Base-by-base conservation (phyloP, 2,329 filamentous ascomycete genomes). In the Triangularia setosa region DNA sequence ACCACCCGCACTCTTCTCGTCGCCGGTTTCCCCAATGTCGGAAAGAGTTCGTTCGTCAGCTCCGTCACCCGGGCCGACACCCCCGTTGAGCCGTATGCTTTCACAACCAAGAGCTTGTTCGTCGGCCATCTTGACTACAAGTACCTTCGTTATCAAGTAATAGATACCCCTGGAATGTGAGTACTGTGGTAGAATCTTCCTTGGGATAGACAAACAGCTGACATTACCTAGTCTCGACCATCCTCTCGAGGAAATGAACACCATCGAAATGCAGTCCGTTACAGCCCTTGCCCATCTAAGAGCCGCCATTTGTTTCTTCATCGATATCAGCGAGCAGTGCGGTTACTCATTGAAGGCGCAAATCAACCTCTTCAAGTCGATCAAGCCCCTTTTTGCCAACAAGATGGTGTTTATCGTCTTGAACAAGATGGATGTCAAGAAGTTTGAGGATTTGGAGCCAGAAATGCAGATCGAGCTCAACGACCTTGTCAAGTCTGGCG, bases 131-230 rank as follows among this genome's bases (percentile, higher is more conserved):
- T 98, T 76, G 93, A 97, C 79, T 96, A 96, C 83, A 97, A 97
- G 80, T 95, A 71, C 40, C 67, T 72, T 33, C 69, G 70, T 35
- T 84, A 84, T 75, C 82, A 84, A 80, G 93, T 93, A 27, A 97
- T 99, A 72, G 95, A 99, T 79, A 99, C 95, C 11, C 94, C 94
- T n/a, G 95, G 95, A n/a, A n/a, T n/a, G n/a, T n/a, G n/a, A n/a
- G n/a, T n/a, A n/a, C n/a, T n/a, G n/a, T n/a, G n/a, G n/a, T n/a
- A n/a, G n/a, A n/a, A n/a, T n/a, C n/a, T n/a, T n/a, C n/a, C n/a
- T n/a, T n/a, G n/a, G n/a, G n/a, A n/a, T n/a, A n/a, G n/a, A n/a
- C n/a, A n/a, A n/a, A n/a, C n/a, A n/a, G n/a, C n/a, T n/a, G n/a
- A n/a, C n/a, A n/a, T n/a, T n/a, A n/a, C n/a, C n/a, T 55, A 69